Evolutionary conservation across 2,329 filamentous ascomycete genomes (phyloP), one percentile per base, ranked within the genome.

Genomic region (Aspergillus sojae): DNA sequence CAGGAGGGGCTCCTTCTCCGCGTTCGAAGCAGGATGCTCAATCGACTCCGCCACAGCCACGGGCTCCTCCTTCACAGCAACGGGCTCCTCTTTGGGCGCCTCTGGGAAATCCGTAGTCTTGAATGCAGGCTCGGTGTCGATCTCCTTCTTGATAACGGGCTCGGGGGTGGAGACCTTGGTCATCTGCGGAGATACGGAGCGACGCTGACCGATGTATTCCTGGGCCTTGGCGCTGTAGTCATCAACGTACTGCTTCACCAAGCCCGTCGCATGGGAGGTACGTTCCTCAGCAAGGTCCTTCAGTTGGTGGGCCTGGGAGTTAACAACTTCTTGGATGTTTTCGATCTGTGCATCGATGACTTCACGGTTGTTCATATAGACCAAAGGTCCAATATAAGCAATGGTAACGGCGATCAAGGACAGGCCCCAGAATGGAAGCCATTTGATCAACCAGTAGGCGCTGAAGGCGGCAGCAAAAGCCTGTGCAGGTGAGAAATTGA

Each of bases 291-390:
- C 86, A 65, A 89, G 76, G 56, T 86, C 84, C 74, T 84, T 84
- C 69, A 89, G 78, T 72, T 89, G 87, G 62, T 78, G 81, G 36
- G 87, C 84, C 75, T 89, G 88, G 70, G 84, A 77, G 74, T 81
- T 83, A 70, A 87, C 79, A 66, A 88, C 76, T 59, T 84, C 75
- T 71, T 83, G 80, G 50, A 82, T 80, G 69, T 86, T 82, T 69
- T 83, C 78, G 57, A 89, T 78, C 69, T 89, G 86, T 61, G 80
- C 79, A 70, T 90, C 87, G 68, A 90, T 89, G 68, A 86, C 71
- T 68, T 89, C 86, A 72, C 85, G 85, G 83, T 90, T 89, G 80
- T 83, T 84, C 72, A 89, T 83, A 80, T 90, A 90, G 74, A 88
- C 71, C 62, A 90, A 81, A 58, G 88, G 88, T 48, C 80, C 83